Evolutionary conservation across 768 basidiomycete species (phyloP).

Genomic region (Leucocoprinus leucothites): DNA sequence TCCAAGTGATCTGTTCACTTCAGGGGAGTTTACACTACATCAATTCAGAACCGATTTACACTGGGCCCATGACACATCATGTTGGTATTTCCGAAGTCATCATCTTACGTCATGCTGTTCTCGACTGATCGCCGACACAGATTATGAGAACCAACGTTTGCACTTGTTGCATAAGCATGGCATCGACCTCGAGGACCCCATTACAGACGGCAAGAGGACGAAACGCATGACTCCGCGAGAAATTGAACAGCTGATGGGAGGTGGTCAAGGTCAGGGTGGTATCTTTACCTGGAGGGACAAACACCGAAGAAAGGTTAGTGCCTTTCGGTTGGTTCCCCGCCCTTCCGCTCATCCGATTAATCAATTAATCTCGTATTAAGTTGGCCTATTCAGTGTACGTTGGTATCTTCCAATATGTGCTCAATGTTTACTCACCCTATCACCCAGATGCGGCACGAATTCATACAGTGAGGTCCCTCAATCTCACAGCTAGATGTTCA

Average conservation of each 20-base stretch:
- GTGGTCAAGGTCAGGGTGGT: conserved; percentile 75
- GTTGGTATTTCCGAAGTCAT: conserved; percentile 35
- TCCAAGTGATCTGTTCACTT: conserved; percentile 17
- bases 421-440: conserved; percentile 16
- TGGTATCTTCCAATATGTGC: conserved; percentile 14
- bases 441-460: conserved; percentile 74
- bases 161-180: conserved; percentile 91
- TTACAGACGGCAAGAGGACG: conserved; percentile 67
- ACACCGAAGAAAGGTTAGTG: conserved; percentile 78
- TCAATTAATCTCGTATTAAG: conserved; percentile 34
- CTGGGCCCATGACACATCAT: conserved; percentile 96
- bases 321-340: conserved; percentile 21
- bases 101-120: conserved; percentile 12
- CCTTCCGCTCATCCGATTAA: conserved; percentile 19
- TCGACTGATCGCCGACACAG: conserved; percentile 35
- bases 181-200: conserved; percentile 85
- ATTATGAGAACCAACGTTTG: conserved; percentile 92
- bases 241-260: conserved; percentile 80
- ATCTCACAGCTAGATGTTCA: conserved; percentile 20
- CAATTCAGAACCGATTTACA: conserved; percentile 78
- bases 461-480: conserved; percentile 67
- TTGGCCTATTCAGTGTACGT: conserved; percentile 87
- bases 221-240: conserved; percentile 80
- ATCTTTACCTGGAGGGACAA: conserved; percentile 96
- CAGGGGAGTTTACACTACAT: conserved; percentile 14